phyloP scores from a whole-genome alignment of 345 rosid species.

The Mangifera indica region DNA sequence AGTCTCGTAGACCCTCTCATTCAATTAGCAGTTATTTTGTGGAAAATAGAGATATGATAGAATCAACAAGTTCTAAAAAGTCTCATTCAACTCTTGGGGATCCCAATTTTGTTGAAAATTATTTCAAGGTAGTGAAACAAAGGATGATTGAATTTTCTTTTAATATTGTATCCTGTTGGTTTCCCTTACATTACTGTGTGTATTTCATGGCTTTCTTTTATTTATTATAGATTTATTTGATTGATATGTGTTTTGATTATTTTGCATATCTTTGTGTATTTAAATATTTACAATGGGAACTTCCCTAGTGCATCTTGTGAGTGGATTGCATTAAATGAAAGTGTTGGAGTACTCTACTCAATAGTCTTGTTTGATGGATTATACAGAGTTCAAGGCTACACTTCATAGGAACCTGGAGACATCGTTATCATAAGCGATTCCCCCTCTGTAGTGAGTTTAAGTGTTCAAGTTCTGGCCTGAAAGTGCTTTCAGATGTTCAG shows the following conservation, averaged over 20 bases:
- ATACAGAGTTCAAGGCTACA: constrained; percentile 91
- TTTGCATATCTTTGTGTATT: not conserved
- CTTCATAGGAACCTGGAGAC: constrained; percentile 99
- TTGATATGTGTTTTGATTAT: not conserved
- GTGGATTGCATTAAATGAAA: not conserved
- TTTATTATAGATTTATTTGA: not conserved
- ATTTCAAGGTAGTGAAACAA: constrained; percentile 65
- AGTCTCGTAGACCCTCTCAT: constrained; percentile 31
- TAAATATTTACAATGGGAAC: not conserved
- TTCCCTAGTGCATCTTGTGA: not conserved
- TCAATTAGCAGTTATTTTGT: constrained; percentile 34
- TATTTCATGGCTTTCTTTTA: not conserved
- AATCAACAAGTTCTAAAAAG: constrained; percentile 35
- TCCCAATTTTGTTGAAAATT: constrained; percentile 89
- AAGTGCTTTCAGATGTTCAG: constrained; percentile 36
- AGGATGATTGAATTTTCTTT: constrained; percentile 7
- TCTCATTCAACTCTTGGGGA: constrained; percentile 72
- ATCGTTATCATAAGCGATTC: constrained; percentile 74
- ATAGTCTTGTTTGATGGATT: constrained; percentile 13
- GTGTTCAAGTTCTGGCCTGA: constrained; percentile 33
- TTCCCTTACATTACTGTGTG: not conserved
- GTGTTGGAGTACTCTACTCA: not conserved
- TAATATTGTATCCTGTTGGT: not conserved
- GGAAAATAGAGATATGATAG: constrained; percentile 27
- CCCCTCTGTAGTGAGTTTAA: constrained; percentile 40